These are phyloP conservation scores for Monosporozyma unispora DNA, from an alignment of 805 yeast species.

Conservation along the genomic window DNA sequence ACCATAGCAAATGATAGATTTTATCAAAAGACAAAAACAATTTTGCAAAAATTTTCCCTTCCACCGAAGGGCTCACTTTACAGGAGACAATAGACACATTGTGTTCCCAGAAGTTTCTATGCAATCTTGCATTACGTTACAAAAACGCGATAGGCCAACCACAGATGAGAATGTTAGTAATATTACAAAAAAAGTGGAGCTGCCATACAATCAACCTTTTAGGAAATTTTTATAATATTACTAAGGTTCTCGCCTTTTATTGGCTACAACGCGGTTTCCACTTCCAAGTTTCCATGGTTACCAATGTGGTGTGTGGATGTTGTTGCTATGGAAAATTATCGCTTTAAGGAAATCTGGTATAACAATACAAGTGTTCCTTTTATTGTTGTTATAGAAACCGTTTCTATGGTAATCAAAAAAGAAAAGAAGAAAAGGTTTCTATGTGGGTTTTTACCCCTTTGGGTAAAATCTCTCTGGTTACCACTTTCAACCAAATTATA, in stretches of 20 bases:
- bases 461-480: neutral
- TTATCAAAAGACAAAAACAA: too few species aligned
- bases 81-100: neutral
- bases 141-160: neutral
- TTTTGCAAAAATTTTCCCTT: neutral
- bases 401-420: neutral
- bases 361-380: too few species aligned
- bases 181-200: neutral
- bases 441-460: neutral
- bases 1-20: neutral
- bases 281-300: neutral
- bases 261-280: neutral
- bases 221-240: too few species aligned
- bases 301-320: too few species aligned
- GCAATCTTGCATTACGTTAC: neutral
- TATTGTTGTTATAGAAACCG: too few species aligned
- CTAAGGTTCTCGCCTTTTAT: neutral
- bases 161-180: constrained; percentile 1
- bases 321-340: neutral
- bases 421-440: neutral
- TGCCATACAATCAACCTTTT: neutral
- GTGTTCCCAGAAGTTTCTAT: neutral
- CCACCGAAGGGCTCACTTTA: neutral
- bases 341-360: neutral
- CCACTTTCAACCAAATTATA: neutral